Evolutionary conservation across 1,139 yeast species (phyloP), one percentile per base, ranked within the genome.

Genomic region (Barnettozyma hawaiiensis): DNA sequence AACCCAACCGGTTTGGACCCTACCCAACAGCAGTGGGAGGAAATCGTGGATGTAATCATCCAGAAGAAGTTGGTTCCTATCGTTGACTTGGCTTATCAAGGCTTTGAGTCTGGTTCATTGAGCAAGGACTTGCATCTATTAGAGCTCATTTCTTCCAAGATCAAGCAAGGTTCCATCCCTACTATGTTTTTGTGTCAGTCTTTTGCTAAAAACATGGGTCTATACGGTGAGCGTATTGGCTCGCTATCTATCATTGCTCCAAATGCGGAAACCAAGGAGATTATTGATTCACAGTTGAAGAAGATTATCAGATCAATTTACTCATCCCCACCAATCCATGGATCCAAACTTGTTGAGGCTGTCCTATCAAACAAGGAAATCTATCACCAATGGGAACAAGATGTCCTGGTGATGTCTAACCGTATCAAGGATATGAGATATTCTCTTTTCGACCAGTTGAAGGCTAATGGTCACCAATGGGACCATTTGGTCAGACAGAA

Each of bases 1-100:
- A 90, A 90, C 66, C 97, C 97, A 33, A 90, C 97, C 12, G 97
- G 97, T 27, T 79, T 90, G 50, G 97, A 90, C 62, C 94, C 95
- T 48, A 73, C 85, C 11, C 65, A 65, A 39, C 85, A 80, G 40
- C 90, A 90, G 61, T 90, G 97, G 97, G 68, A 69, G 47, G 63
- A 73, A 56, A 85, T 90, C 41, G 71, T 81, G 50, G 75, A 76
- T 40, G 77, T 81, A 23, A 62, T 85, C 40, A 66, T 74, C 53
- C 63, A 71, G 43, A 71, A 74, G 58, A 65, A 71, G 31, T 73
- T 86, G 40, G 71, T 84, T 56, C 89, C 95, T 9, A 70, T 90
- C 55, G 76, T 90, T 49, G 97, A 90, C 69, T 78, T 85, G 71
- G 97, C 97, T 3, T 90, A 90, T 69, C 97, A 87, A 63, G 97